These are phyloP conservation scores for Ganoderma resinaceum DNA, from an alignment of 1,284 basidiomycete species.

Conservation along the genomic window DNA sequence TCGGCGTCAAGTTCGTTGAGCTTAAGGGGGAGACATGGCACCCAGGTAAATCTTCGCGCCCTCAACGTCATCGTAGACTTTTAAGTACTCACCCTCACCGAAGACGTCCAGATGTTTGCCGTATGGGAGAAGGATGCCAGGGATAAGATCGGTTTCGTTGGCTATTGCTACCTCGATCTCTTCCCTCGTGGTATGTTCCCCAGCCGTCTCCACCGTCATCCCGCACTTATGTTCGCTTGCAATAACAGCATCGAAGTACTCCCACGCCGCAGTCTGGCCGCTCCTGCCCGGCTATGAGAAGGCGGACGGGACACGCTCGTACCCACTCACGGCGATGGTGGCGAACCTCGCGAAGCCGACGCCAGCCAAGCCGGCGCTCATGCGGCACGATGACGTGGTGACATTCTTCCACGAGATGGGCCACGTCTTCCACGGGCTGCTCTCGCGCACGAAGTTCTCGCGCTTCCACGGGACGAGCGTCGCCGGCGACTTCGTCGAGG, in stretches of 20 bases:
- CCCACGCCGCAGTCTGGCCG: conserved; percentile 88
- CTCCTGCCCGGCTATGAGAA: conserved; percentile 67
- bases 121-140: conserved; percentile 83
- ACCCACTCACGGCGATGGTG: conserved; percentile 84
- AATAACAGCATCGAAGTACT: conserved; percentile 73
- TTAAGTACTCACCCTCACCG: neutral
- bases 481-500: conserved; percentile 86
- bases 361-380: conserved; percentile 79
- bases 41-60: conserved; percentile 54
- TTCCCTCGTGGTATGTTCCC: conserved; percentile 75
- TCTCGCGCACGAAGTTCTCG: conserved; percentile 74
- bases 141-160: conserved; percentile 73
- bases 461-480: conserved; percentile 85
- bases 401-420: conserved; percentile 89
- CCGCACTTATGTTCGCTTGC: neutral
- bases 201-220: neutral
- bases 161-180: conserved; percentile 86
- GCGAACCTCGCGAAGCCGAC: conserved; percentile 88
- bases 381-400: conserved; percentile 83
- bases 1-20: conserved; percentile 76
- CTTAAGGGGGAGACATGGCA: conserved; percentile 74
- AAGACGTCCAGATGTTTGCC: conserved; percentile 81
- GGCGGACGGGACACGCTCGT: conserved; percentile 64
- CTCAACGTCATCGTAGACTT: neutral
- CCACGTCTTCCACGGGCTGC: conserved; percentile 85